A percentile compares a stretch with the other conserved stretches of the same genome.
Conservation (phyloP, 257 asterid genomes). For the Scutellaria barbata region DNA sequence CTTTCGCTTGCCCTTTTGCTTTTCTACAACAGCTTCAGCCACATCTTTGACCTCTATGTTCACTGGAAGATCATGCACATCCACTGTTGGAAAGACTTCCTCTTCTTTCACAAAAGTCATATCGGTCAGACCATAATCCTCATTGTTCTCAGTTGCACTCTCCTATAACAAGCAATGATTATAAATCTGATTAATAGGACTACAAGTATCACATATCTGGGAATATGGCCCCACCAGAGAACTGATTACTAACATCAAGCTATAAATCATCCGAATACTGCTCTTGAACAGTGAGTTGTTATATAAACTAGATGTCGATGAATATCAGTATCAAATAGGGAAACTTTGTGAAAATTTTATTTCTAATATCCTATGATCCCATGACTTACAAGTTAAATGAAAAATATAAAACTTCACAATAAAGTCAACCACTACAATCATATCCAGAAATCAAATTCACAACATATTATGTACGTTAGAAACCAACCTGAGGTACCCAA, state of each 20-base stretch:
- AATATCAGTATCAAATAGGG: not conserved
- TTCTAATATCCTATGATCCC: slow-evolving; percentile 2
- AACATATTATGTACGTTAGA: slow-evolving; percentile 19
- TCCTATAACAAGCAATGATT: slow-evolving; percentile 54
- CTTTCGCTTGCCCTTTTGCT: slow-evolving; percentile 67
- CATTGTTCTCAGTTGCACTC: slow-evolving; percentile 41
- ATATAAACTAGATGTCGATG: not conserved
- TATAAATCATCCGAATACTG: not conserved
- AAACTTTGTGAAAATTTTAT: not conserved
- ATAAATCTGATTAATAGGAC: slow-evolving; percentile 17
- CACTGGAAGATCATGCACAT: slow-evolving; percentile 40
- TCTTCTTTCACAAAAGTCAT: slow-evolving; percentile 76
- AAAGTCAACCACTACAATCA: slow-evolving; percentile 11
- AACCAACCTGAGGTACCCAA: slow-evolving; percentile 95
- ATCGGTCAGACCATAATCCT: slow-evolving; percentile 62
- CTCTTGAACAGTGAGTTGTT: not conserved
- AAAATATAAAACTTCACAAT: not conserved
- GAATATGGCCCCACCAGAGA: slow-evolving; percentile 3
- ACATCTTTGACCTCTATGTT: slow-evolving; percentile 45
- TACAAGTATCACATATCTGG: slow-evolving; percentile 22
- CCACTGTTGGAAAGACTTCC: slow-evolving; percentile 64
- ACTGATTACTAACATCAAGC: slow-evolving; percentile 3
- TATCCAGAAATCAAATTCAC: slow-evolving; percentile 22
- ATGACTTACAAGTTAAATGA: not conserved
- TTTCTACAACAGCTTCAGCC: slow-evolving; percentile 50